Base-by-base conservation (phyloP, 768 basidiomycete genomes). In the Russula abietina region DNA sequence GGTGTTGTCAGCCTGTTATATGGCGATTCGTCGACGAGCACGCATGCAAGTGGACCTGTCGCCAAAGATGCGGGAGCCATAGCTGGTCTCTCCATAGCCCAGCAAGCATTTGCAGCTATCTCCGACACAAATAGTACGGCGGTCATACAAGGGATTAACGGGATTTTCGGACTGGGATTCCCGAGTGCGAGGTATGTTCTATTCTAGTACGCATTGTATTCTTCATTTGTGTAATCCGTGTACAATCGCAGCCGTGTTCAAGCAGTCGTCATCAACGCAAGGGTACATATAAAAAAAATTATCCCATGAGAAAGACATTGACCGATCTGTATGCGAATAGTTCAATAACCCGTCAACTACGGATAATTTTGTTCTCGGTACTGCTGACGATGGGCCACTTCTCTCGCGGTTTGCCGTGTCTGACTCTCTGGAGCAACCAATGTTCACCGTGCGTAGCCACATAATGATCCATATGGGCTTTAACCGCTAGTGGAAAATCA, bases 91-190 rank as follows among this genome's bases (percentile, higher is more conserved):
- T 70, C 74, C 1, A 64, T 84, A 12, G 68, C 73, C 6, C 71
- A 78, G 50, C 87, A 89, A 68, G 80, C 76, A 49, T 83, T 91
- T 62, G 85, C 82, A 16, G 83, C 86, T 10, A 82, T 91, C 61
- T 83, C 85, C 67, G 71, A 81, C 55, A 91, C 89, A 2, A 85
- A 89, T 65, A 86, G 85, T 2, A 83, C 78, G 17, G 76, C 89
- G 9, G 69, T 79, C 33, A 76, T 81, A 45, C 81, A 79, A 0
- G 81, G 82, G 1, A 75, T 81, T 9, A 79, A 81, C 22, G 89
- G 89, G 2, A 88, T 91, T 33, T 79, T 91, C 56, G 89, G 89
- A 0, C 75, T 90, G 14, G 89, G 89, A 0, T 91, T 91, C 63
- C 87, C 89, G 6, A 71, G 63, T 22, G 52, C 12, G 28, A 67